Base-by-base conservation (phyloP, 495 filamentous ascomycete species). In the Physcia stellaris region DNA sequence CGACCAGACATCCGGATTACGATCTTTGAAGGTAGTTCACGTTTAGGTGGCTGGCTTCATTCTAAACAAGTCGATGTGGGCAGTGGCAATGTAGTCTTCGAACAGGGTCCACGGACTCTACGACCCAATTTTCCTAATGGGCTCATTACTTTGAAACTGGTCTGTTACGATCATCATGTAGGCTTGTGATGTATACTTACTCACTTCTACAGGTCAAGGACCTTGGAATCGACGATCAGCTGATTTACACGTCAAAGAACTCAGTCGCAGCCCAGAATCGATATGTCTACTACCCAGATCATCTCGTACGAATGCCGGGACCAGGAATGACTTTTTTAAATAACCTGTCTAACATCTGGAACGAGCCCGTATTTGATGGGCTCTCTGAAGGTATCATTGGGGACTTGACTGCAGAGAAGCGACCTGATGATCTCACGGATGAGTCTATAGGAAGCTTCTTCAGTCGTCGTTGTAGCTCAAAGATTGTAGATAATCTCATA, bases 211-310 rank as follows among this genome's bases (percentile, higher is more conserved):
- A 92, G 86, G 61, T 90, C 32, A 47, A 60, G 24, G 63, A 73
- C 9, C 59, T 95, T 13, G 65, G 57, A 10, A 56, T 98, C 32
- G 47, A 63, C 13, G 49, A 75, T 32, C 64, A 85, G 42, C 43
- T 90, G n/a, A 46, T 83, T n/a, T 53, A 64, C 27, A 75, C 70
- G 5, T 43, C 52, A 18, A 72, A 64, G 35, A 51, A 48, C 22
- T 62, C 63, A 1, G 62, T 61, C 0, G 68, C 67, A 4, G 64
- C 73, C 10, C 51, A 52, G 37, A 78, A 79, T 44, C 79, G 84
- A n/a, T 98, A 70, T 54, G 69, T 98, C 35, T 96, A 94, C 66
- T 94, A 92, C 49, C 85, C 86, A 3, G 82, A 95, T 52, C 84
- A 77, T 49, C 70, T 99, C 20, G 83, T 90, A 30, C 65, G 69